phyloP scores from a whole-genome alignment of 331 rosid species.

The Acacia pycnantha region DNA sequence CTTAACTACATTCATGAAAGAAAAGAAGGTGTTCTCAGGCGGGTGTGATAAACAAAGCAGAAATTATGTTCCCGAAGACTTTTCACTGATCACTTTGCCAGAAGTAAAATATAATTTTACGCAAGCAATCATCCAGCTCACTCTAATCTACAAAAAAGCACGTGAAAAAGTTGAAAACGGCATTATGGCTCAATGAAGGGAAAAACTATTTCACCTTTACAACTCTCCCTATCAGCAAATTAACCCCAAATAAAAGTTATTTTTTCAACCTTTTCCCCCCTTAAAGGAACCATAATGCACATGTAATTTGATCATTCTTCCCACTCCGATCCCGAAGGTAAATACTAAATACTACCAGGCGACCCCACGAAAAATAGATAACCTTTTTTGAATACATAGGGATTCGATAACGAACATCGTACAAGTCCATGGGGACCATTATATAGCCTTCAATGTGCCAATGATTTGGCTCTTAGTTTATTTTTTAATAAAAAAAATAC shows the following conservation, averaged over 20 bases:
- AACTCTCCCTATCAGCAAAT: slow-evolving; percentile 13
- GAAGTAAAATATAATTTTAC: background rate
- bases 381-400: slow-evolving; percentile 36
- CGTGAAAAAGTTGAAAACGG: slow-evolving; percentile 15
- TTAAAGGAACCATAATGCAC: background rate
- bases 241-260: slow-evolving; percentile 20
- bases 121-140: slow-evolving; percentile 29
- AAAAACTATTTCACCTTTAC: slow-evolving; percentile 27
- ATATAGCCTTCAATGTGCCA: slow-evolving; percentile 31
- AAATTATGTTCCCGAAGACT: background rate
- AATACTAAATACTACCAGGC: background rate
- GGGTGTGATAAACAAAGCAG: background rate
- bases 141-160: slow-evolving; percentile 17
- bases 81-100: background rate
- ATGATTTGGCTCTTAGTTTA: slow-evolving; percentile 32
- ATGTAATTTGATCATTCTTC: slow-evolving; percentile 32
- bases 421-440: slow-evolving; percentile 35
- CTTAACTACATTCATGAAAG: background rate
- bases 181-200: slow-evolving; percentile 16
- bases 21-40: slow-evolving; percentile 4
- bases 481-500: background rate
- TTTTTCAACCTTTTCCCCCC: background rate
- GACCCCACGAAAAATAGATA: slow-evolving; percentile 31
- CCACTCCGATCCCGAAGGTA: slow-evolving; percentile 33
- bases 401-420: slow-evolving; percentile 39